phyloP scores from a whole-genome alignment of 768 basidiomycete genomes.

The Tubosaeta sp. region DNA sequence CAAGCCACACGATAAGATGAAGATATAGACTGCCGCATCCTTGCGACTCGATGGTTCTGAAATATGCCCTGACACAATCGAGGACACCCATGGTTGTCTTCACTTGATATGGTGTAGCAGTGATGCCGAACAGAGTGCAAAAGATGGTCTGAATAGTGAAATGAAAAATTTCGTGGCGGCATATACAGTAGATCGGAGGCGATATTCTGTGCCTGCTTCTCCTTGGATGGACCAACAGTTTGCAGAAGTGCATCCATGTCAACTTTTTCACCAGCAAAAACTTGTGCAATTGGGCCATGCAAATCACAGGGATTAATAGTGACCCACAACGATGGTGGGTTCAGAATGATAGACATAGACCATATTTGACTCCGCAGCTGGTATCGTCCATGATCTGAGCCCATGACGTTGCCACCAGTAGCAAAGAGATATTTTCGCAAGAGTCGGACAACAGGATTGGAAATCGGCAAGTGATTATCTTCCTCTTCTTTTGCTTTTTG shows the following conservation, averaged over 20 bases:
- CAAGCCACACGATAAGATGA: background rate
- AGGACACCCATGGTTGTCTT: background rate
- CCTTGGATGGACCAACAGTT: background rate
- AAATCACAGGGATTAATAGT: background rate
- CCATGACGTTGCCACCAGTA: background rate
- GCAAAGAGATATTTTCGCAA: background rate
- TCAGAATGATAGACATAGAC: background rate
- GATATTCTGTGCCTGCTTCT: background rate
- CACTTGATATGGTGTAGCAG: too few relatives aligned
- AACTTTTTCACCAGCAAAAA: background rate
- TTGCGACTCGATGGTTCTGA: background rate
- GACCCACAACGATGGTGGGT: background rate
- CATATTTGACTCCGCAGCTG: background rate
- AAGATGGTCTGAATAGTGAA: background rate
- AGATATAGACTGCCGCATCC: background rate
- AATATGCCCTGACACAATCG: background rate
- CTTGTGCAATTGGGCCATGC: background rate
- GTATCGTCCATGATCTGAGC: background rate
- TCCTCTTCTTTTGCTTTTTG: background rate
- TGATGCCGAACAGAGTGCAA: background rate
- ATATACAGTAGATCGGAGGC: background rate
- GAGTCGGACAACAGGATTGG: background rate
- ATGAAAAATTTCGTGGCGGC: background rate
- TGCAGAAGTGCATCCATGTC: background rate
- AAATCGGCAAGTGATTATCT: background rate